Evolutionary conservation across 2,329 filamentous ascomycete genomes (phyloP), one percentile per base, ranked within the genome.

Genomic region (Cercospora sesami): DNA sequence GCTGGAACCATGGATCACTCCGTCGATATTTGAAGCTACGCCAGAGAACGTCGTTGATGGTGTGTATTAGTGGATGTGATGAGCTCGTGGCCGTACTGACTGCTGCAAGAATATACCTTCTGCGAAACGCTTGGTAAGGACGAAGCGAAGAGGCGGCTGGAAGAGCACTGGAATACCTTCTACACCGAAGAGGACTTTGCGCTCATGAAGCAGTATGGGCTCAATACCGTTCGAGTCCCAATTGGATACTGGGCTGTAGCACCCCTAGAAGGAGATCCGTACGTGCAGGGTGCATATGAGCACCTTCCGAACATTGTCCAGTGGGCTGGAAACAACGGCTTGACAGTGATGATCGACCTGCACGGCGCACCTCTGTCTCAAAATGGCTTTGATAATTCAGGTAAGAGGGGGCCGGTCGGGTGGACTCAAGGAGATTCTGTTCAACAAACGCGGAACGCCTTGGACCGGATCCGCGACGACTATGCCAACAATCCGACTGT

Each of bases 311-410:
- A 79, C 23, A 83, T 82, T 16, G 79, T 85, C n/a, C 79, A 80
- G 21, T 86, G 83, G 83, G 89, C 89, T 10, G 78, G 83, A 67
- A 79, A 76, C 55, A 81, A 85, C 55, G 85, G 86, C 4, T 76
- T 91, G 60, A 89, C 89, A 74, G 86, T 91, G 51, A 84, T 90
- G 79, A 83, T 91, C 72, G 89, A 91, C 75, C 79, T 91, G 23
- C 89, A 91, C 74, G 89, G 89, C 71, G 86, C 87, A 33, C 86
- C 87, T 18, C 84, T 84, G 6, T 89, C 86, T 6, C 88, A 90
- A 73, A 90, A 90, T 69, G 88, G 88, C 3, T 90, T 90, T 75
- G 88, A 90, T 78, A 90, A 90, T 78, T 87, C 85, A 64, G 89
- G 89, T 57, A 81, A 80, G 55, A 79, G 80, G 18, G 84, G 84